Conservation (phyloP, 768 basidiomycete genomes). For the Lactifluus volemus region DNA sequence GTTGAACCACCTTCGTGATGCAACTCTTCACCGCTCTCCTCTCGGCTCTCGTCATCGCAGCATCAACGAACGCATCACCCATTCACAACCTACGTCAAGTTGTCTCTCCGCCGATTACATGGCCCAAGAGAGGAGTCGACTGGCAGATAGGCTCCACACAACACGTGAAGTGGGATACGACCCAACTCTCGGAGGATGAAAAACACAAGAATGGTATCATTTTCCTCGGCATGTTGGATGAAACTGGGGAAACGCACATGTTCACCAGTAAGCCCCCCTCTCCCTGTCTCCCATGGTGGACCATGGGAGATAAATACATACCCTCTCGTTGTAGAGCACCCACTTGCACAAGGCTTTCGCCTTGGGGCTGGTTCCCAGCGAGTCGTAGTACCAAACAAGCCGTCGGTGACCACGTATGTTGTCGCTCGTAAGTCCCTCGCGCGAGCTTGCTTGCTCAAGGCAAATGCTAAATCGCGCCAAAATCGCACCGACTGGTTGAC, state of each 20-base stretch:
- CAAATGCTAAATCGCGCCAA: not conserved
- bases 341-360: not conserved
- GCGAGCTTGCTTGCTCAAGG: not conserved
- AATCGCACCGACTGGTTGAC: not conserved
- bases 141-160: conserved; percentile 1
- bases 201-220: not conserved
- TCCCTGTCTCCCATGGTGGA: not conserved
- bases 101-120: not conserved
- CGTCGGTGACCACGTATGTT: not conserved
- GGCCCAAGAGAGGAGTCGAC: not conserved
- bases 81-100: not conserved
- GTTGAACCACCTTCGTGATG: not conserved
- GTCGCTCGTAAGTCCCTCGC: conserved; percentile 7
- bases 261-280: not conserved
- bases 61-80: conserved; percentile 2
- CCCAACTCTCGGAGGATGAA: not conserved
- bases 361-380: not conserved
- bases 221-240: not conserved
- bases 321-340: not conserved
- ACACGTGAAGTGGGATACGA: conserved; percentile 1
- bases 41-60: not conserved
- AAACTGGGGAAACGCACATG: not conserved
- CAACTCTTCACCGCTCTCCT: conserved; percentile 9
- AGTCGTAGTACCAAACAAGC: not conserved
- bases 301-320: not conserved